phyloP scores from a whole-genome alignment of 2,329 filamentous ascomycete genomes.

The Bipolaris sorokiniana region DNA sequence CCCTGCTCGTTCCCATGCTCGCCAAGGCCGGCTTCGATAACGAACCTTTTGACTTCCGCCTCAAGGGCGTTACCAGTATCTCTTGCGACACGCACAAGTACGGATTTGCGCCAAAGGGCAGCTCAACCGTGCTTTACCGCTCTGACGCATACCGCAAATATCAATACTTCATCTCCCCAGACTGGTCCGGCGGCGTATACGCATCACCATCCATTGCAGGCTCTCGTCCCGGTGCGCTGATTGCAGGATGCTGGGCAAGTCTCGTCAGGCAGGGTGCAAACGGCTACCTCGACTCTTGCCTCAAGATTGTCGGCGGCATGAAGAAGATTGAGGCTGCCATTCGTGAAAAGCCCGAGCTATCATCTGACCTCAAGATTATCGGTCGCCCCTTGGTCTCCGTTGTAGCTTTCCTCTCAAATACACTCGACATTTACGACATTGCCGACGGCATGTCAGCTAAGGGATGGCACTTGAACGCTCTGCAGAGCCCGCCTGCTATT shows the following conservation, averaged over 20 bases:
- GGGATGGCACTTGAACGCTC: conserved; percentile 95
- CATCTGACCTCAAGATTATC: conserved; percentile 76
- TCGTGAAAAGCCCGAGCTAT: conserved; percentile 69
- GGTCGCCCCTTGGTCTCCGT: conserved; percentile 89
- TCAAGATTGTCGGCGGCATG: conserved; percentile 83
- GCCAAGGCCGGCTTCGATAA: conserved; percentile 92
- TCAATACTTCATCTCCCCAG: conserved; percentile 94
- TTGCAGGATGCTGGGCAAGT: conserved; percentile 93
- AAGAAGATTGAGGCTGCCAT: conserved; percentile 81
- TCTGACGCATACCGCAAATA: conserved; percentile 77
- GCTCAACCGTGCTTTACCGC: conserved; percentile 91
- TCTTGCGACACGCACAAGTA: conserved; percentile 99
- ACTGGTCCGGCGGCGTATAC: conserved; percentile 96
- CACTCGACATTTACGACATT: conserved; percentile 92
- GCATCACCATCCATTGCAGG: conserved; percentile 91
- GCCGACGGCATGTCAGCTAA: conserved; percentile 83
- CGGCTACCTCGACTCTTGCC: conserved; percentile 86
- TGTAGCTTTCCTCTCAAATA: conserved; percentile 81
- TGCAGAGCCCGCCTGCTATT: conserved; percentile 89
- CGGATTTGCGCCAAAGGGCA: conserved; percentile 97
- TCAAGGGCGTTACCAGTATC: conserved; percentile 93
- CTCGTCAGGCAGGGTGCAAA: conserved; percentile 86
- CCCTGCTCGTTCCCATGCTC: conserved; percentile 91
- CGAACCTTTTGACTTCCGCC: conserved; percentile 88
- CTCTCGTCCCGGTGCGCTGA: conserved; percentile 88